These are phyloP conservation scores for Acanthamoeba culbertsoni DNA, from an alignment of 208 protist species.

Conservation along the genomic window DNA sequence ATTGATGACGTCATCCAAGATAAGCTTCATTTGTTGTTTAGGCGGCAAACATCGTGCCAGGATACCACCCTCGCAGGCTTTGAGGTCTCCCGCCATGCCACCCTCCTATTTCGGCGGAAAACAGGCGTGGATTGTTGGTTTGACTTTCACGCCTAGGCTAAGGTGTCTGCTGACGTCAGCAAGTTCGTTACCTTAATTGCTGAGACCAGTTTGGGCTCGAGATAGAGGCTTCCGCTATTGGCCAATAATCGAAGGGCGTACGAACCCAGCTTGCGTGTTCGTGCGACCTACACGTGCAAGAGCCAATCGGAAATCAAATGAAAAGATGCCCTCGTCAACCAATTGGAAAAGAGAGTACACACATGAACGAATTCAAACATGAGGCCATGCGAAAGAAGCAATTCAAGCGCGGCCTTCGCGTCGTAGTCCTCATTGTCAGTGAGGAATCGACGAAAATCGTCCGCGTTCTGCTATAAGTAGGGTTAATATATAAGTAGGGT, in stretches of 20 bases:
- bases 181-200: not conserved
- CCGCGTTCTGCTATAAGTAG: too few relatives aligned
- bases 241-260: not conserved
- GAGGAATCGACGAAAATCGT: not conserved
- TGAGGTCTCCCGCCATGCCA: not conserved
- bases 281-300: not conserved
- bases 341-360: not conserved
- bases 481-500: too few relatives aligned
- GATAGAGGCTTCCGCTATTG: not conserved
- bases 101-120: not conserved
- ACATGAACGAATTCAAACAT: not conserved
- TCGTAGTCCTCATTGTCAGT: slow-evolving; percentile 13
- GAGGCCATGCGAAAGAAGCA: not conserved
- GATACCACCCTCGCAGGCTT: not conserved
- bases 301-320: not conserved
- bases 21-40: not conserved
- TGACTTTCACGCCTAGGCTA: not conserved
- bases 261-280: not conserved
- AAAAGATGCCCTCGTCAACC: not conserved
- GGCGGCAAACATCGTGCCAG: not conserved
- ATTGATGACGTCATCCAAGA: not conserved
- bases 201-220: not conserved
- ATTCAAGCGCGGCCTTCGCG: not conserved
- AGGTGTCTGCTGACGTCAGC: not conserved
- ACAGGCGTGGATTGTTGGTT: not conserved